These are phyloP conservation scores for Anisodus acutangulus DNA, from an alignment of 257 asterid species.

Conservation along the genomic window DNA sequence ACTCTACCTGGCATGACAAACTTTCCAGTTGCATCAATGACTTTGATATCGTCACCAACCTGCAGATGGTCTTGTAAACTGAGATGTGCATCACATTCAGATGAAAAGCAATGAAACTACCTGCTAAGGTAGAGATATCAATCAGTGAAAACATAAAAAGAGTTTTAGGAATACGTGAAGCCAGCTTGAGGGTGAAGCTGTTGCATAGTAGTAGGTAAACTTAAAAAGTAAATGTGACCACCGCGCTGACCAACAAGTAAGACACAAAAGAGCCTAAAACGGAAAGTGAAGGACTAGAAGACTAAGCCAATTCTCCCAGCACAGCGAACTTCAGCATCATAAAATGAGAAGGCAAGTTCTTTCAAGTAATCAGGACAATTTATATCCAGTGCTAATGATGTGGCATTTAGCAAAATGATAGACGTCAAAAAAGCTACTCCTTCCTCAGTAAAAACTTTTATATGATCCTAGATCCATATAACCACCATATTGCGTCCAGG, in stretches of 20 bases:
- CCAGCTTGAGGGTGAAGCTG: neutral
- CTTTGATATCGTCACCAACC: conserved; percentile 78
- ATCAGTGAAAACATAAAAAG: neutral
- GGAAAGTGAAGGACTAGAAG: neutral
- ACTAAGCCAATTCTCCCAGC: neutral
- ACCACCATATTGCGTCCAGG: neutral
- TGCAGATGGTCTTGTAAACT: conserved; percentile 42
- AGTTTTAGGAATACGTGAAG: neutral
- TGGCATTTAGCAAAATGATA: neutral
- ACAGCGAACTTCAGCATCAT: neutral
- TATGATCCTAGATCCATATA: neutral
- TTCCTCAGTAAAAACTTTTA: neutral
- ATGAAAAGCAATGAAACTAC: neutral
- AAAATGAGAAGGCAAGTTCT: neutral
- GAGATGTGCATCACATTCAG: conserved; percentile 31
- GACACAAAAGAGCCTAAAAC: neutral
- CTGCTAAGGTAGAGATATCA: neutral
- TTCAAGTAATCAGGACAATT: neutral
- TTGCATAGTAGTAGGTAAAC: neutral
- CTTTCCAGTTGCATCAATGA: conserved; percentile 91
- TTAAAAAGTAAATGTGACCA: neutral
- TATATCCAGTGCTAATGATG: neutral
- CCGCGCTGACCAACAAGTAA: neutral
- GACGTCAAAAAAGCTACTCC: neutral
- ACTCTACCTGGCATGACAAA: conserved; percentile 92